Evolutionary conservation across 1,284 basidiomycete species (phyloP).

Genomic region (Schizophyllum amplum): DNA sequence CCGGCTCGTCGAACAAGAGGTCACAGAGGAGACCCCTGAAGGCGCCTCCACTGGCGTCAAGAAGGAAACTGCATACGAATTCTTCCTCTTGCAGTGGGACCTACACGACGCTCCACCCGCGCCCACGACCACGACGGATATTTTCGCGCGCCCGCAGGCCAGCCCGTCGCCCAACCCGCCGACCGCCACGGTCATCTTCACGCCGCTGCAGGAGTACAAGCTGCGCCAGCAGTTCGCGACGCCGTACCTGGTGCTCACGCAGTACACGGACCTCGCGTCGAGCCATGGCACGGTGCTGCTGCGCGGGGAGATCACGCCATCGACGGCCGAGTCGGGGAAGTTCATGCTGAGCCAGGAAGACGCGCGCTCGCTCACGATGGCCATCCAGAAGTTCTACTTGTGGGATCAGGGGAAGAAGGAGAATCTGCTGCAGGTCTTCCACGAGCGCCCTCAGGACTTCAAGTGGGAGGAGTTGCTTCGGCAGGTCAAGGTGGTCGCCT

Average conservation of each 20-base stretch:
- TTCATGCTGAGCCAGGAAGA: constrained; percentile 72
- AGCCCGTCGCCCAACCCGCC: constrained; percentile 32
- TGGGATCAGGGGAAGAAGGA: constrained; percentile 42
- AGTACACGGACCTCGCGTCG: constrained; percentile 83
- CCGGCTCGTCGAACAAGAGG: not conserved
- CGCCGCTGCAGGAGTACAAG: constrained; percentile 94
- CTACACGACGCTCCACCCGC: constrained; percentile 62
- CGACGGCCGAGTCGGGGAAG: constrained; percentile 33
- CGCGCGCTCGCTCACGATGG: constrained; percentile 73
- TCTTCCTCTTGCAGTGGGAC: constrained; percentile 84
- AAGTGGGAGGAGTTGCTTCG: constrained; percentile 56
- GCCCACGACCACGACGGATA: constrained; percentile 30
- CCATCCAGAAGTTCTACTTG: constrained; percentile 79
- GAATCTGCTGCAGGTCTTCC: constrained; percentile 57
- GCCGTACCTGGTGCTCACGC: constrained; percentile 84
- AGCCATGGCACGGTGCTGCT: constrained; percentile 83
- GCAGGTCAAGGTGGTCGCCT: not conserved
- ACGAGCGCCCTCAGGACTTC: constrained; percentile 66
- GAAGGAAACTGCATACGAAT: constrained; percentile 61
- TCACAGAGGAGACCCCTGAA: not conserved
- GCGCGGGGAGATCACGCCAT: constrained; percentile 85
- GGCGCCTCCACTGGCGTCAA: constrained; percentile 21
- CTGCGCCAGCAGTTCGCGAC: constrained; percentile 81
- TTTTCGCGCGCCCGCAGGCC: constrained; percentile 24
- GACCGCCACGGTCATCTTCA: constrained; percentile 77